These are phyloP conservation scores for Leccinum uliginosum DNA, from an alignment of 768 basidiomycete species.

Conservation along the genomic window DNA sequence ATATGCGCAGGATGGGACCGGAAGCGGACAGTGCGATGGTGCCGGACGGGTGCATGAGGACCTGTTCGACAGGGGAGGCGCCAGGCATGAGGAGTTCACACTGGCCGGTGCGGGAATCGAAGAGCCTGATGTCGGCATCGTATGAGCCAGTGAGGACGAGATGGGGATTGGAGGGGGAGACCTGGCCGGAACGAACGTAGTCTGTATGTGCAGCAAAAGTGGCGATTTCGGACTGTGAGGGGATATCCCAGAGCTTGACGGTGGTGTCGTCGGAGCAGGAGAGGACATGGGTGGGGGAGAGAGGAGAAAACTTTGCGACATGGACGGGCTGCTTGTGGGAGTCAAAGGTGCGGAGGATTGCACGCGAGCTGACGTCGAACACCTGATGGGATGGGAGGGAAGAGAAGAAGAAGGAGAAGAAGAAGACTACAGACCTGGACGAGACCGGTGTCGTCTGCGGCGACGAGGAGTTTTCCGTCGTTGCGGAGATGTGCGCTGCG, in stretches of 20 bases:
- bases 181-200: constrained; percentile 92
- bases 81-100: constrained; percentile 76
- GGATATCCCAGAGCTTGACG: constrained; percentile 91
- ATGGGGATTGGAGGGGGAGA: constrained; percentile 77
- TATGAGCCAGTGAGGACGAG: constrained; percentile 92
- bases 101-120: constrained; percentile 78
- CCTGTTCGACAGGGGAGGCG: constrained; percentile 78
- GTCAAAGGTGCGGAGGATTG: constrained; percentile 88
- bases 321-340: constrained; percentile 96
- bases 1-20: constrained; percentile 89
- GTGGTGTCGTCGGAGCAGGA: constrained; percentile 97
- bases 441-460: constrained; percentile 90
- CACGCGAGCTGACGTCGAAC: constrained; percentile 91
- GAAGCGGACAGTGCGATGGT: constrained; percentile 81
- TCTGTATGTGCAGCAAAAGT: constrained; percentile 88
- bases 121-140: constrained; percentile 85
- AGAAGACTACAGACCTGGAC: constrained; percentile 49
- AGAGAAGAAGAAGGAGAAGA: neutral
- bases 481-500: constrained; percentile 82
- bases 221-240: constrained; percentile 72
- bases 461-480: constrained; percentile 93
- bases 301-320: constrained; percentile 85
- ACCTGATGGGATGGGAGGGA: constrained; percentile 44
- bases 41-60: constrained; percentile 87
- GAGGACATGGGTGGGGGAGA: constrained; percentile 77